Evolutionary conservation across 805 yeast genomes (phyloP).

Genomic region (Cyberlindnera euphorbiae): DNA sequence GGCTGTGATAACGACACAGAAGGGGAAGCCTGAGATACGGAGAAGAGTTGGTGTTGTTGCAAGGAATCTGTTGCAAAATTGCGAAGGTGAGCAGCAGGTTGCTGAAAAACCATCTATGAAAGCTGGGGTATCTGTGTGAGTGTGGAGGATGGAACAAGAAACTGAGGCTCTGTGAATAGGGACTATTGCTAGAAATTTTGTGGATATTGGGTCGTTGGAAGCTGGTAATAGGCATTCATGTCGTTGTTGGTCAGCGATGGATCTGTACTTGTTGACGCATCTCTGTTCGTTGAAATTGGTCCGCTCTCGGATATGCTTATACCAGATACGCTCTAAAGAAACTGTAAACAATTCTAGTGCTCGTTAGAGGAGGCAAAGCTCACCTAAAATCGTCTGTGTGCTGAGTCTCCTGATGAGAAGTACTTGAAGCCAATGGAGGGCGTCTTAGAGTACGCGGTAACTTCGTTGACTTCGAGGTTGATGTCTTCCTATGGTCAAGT

Average conservation of each 20-base stretch:
- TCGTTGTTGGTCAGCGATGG: neutral
- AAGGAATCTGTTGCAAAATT: no score
- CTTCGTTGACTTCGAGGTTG: neutral
- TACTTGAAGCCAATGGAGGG: constrained; percentile 24
- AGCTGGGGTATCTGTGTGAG: neutral
- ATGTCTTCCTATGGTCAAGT: neutral
- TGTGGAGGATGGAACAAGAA: constrained; percentile 2
- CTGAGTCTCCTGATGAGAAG: neutral
- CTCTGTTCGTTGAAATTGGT: no score
- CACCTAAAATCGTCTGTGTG: constrained; percentile 7
- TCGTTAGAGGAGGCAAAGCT: constrained; percentile 6
- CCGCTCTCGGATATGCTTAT: neutral
- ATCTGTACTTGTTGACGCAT: neutral
- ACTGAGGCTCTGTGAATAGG: constrained; percentile 1
- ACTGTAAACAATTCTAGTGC: constrained; percentile 5
- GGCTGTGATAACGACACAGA: neutral
- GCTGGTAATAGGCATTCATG: neutral
- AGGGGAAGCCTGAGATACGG: neutral
- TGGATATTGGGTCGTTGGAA: no score
- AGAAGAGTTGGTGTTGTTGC: constrained; percentile 3
- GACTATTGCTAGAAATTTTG: no score
- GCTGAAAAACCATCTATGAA: neutral
- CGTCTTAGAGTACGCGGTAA: constrained; percentile 14
- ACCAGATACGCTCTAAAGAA: constrained; percentile 3
- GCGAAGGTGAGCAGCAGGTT: no score